Evolutionary conservation across 192 early-diverging fungal species (phyloP), one percentile per base, ranked within the genome.

Genomic region (Gorgonomyces haynaldii): DNA sequence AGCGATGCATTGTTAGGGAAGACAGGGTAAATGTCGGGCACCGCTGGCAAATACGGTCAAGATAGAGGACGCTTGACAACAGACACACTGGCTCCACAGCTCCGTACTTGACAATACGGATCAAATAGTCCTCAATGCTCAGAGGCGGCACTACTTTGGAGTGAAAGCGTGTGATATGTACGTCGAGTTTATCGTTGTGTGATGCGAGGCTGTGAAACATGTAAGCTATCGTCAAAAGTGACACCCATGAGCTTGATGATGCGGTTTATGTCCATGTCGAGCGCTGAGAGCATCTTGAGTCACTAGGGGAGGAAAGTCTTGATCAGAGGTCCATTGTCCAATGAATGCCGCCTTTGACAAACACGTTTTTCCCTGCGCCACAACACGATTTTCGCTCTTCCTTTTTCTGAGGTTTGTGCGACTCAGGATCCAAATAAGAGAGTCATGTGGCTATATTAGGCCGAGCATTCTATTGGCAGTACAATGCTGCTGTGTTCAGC

Each of bases 51-150:
- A 72, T 56, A 52, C 46, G 32, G 60, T 98, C 96, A 49, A 98
- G 89, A 52, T 96, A 98, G 21, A 98, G 82, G 3, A 98, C 65
- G 24, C 96, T 61, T 20, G 88, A 76, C 3, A 98, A 58, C 6
- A 98, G 53, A 54, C 84, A 89, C 4, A 87, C 76, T 15, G 79
- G 74, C 54, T 94, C 91, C n/a, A 95, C 55, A 37, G 84, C 81
- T 28, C 89, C 89, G 61, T 90, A 97, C 61, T 85, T 88, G 37
- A 93, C 78, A 37, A 96, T 88, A 16, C 96, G 82, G 19, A 74
- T 65, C 50, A 98, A 62, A 57, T 98, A 98, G 45, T 96, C 91
- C 46, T 53, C 45, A 3, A 98, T 74, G 16, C 79, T 75, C 42
- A 98, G 94, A 42, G 72, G 66, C 10, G 95, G 92, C 22, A 86